Conservation (phyloP, 306 rosid species). For the Oxytropis ochrocephala region DNA sequence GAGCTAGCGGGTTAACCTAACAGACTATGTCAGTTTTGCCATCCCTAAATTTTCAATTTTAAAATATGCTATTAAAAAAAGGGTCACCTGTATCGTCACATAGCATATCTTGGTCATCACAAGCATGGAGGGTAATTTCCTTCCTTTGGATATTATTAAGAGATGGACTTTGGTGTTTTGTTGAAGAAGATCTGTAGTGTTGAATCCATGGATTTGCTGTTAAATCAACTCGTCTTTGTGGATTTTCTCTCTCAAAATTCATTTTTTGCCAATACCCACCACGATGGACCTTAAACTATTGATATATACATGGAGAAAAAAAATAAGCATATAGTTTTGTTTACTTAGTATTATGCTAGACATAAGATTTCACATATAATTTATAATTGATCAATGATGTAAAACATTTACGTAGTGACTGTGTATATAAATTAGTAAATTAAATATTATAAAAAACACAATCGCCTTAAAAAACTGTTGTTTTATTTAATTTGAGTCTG, state of each 20-base stretch:
- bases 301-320: background rate
- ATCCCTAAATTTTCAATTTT: background rate
- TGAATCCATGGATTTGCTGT: slow-evolving; percentile 55
- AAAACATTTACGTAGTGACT: no score
- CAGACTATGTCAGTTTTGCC: no score
- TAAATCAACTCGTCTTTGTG: slow-evolving; percentile 13
- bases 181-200: slow-evolving; percentile 40
- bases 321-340: background rate
- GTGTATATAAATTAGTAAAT: no score
- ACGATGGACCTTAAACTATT: slow-evolving; percentile 56
- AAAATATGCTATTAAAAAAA: background rate
- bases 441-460: no score
- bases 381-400: no score
- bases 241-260: slow-evolving; percentile 36
- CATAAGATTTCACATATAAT: no score
- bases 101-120: slow-evolving; percentile 20
- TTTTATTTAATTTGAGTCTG: no score
- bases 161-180: slow-evolving; percentile 22
- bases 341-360: no score
- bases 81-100: slow-evolving; percentile 36
- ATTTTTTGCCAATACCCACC: slow-evolving; percentile 51
- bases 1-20: no score
- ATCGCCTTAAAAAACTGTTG: no score
- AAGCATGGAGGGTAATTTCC: slow-evolving; percentile 2
- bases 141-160: slow-evolving; percentile 20